phyloP scores from a whole-genome alignment of 768 basidiomycete genomes.

The Lactarius hengduanensis region DNA sequence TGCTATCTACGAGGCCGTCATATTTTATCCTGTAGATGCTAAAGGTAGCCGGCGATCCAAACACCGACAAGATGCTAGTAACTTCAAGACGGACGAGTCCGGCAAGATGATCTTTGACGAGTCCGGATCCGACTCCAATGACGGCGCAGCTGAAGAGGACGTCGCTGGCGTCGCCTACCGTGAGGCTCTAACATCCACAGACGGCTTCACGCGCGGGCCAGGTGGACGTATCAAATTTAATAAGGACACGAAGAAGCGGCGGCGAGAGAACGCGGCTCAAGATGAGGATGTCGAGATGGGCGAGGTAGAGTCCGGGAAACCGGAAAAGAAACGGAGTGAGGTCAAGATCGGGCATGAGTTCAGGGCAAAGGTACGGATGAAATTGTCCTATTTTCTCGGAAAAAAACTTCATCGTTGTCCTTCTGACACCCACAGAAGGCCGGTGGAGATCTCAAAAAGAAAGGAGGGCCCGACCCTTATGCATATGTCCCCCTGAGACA shows the following conservation, averaged over 20 bases:
- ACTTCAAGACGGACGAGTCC: slow-evolving; percentile 84
- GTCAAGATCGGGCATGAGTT: slow-evolving; percentile 80
- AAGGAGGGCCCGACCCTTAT: slow-evolving; percentile 84
- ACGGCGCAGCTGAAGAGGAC: slow-evolving; percentile 48
- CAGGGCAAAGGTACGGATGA: slow-evolving; percentile 80
- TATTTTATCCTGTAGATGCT: slow-evolving; percentile 39
- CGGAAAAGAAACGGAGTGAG: slow-evolving; percentile 52
- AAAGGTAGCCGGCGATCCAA: slow-evolving; percentile 56
- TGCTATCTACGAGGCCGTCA: slow-evolving; percentile 1
- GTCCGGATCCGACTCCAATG: slow-evolving; percentile 48
- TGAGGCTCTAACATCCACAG: slow-evolving; percentile 78
- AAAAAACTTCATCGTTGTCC: slow-evolving; percentile 17
- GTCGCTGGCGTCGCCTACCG: slow-evolving; percentile 76
- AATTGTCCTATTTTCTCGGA: slow-evolving; percentile 1
- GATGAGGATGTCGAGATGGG: slow-evolving; percentile 73
- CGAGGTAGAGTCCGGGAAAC: slow-evolving; percentile 53
- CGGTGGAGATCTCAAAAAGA: slow-evolving; percentile 90
- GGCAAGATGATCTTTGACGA: slow-evolving; percentile 77
- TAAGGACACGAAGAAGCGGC: slow-evolving; percentile 93
- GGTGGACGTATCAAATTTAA: slow-evolving; percentile 91
- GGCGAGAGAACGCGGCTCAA: slow-evolving; percentile 63
- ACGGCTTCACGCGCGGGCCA: slow-evolving; percentile 84
- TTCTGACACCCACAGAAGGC: slow-evolving; percentile 62
- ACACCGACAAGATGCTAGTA: slow-evolving; percentile 81
- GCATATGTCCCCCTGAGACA: slow-evolving; percentile 86